A percentile compares a stretch with the other conserved stretches of the same genome.
Evolutionary conservation across 345 rosid genomes (phyloP).

Genomic region (Salix viminalis): DNA sequence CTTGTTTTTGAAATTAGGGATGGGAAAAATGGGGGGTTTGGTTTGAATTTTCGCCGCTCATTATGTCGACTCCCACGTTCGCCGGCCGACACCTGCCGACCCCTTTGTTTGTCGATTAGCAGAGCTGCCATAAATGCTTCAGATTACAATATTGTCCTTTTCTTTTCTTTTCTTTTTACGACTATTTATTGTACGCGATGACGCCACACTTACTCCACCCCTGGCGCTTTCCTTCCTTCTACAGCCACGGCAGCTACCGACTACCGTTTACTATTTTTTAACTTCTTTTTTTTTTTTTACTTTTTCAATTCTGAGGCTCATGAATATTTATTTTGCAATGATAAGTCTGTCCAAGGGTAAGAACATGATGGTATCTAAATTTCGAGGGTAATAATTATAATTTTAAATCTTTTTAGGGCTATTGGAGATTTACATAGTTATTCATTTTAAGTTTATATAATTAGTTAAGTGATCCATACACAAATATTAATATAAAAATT

Average conservation of each 20-base stretch:
- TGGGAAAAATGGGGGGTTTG: not conserved
- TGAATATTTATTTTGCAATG: too few species aligned
- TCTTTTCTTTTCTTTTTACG: slow-evolving; percentile 1
- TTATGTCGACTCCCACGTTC: slow-evolving; percentile 29
- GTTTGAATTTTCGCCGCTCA: slow-evolving; percentile 28
- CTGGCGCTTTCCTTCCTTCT: not conserved
- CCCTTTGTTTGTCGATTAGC: slow-evolving; percentile 46
- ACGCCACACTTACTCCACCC: not conserved
- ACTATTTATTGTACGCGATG: not conserved
- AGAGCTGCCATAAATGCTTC: slow-evolving; percentile 23
- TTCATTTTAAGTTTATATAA: too few species aligned
- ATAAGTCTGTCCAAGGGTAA: too few species aligned
- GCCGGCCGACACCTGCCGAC: slow-evolving; percentile 75
- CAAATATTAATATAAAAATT: too few species aligned
- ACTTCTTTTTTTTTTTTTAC: too few species aligned
- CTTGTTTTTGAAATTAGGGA: slow-evolving; percentile 6
- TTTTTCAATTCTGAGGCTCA: too few species aligned
- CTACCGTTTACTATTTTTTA: too few species aligned
- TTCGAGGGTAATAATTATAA: too few species aligned
- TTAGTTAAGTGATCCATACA: too few species aligned
- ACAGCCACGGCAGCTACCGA: not conserved
- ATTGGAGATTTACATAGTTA: too few species aligned
- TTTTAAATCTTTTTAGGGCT: too few species aligned
- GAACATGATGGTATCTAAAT: too few species aligned
- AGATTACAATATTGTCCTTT: slow-evolving; percentile 38